A percentile compares a stretch with the other conserved stretches of the same genome.
Conservation (phyloP, 2,329 filamentous ascomycete species). For the Fusarium sororula region DNA sequence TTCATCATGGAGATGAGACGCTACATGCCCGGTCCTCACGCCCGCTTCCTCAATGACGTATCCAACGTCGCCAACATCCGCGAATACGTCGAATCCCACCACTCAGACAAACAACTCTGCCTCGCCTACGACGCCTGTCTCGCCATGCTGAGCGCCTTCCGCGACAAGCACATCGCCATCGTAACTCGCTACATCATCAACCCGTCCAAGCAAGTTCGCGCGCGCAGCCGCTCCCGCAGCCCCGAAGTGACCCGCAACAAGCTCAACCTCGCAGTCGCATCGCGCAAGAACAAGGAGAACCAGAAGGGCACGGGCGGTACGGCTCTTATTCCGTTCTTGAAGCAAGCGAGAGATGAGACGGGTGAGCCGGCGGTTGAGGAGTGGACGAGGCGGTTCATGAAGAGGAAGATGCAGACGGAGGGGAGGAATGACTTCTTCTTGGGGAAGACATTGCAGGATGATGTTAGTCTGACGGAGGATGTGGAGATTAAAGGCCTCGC, state of each 20-base stretch:
- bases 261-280: constrained; percentile 71
- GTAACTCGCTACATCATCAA: constrained; percentile 96
- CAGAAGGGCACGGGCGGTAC: constrained; percentile 93
- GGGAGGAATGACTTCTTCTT: constrained; percentile 67
- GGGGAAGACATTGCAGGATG: constrained; percentile 59
- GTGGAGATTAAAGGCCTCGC: constrained; percentile 74
- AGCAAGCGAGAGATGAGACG: constrained; percentile 96
- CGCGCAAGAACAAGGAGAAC: constrained; percentile 61
- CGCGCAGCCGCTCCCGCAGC: constrained; percentile 67
- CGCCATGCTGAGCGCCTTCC: constrained; percentile 72
- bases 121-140: constrained; percentile 92
- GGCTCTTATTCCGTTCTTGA: constrained; percentile 92
- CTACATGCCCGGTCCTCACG: constrained; percentile 96
- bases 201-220: constrained; percentile 79
- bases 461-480: constrained; percentile 51
- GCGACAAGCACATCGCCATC: constrained; percentile 95
- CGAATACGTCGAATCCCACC: constrained; percentile 74
- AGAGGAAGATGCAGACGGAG: constrained; percentile 57
- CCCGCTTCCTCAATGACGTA: constrained; percentile 86
- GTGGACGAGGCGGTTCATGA: constrained; percentile 69
- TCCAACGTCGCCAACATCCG: constrained; percentile 85
- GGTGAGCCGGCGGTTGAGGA: constrained; percentile 84
- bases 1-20: constrained; percentile 97
- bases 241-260: constrained; percentile 59
- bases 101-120: constrained; percentile 70